Evolutionary conservation across 257 asterid species (phyloP), one percentile per base, ranked within the genome.

Genomic region (Nicotiana paniculata): DNA sequence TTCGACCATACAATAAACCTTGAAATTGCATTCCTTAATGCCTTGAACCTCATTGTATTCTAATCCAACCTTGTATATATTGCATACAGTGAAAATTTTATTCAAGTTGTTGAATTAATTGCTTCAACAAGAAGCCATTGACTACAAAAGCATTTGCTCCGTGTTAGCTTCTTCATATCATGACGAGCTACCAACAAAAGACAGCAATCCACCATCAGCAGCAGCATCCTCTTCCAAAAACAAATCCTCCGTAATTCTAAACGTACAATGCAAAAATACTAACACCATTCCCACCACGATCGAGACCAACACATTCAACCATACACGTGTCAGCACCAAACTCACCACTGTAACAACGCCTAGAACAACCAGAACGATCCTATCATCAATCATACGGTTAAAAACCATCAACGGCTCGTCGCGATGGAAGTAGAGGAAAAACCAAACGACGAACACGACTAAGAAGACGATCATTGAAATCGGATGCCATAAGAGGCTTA

Each of bases 401-500:
- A 89, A 82, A 72, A 92, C 57, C 85, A 85, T 82, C 77, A 93
- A 63, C 82, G 92, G 92, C 80, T 90, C 97, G 28, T 92, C 94
- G 67, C 95, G 93, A 78, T 80, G 77, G 85, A 93, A 89, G 79
- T 86, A 93, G 33, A 93, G 85, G 68, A 86, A 81, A 70, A 86
- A 83, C 97, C 97, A 93, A 65, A 79, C 88, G 24, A 84, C 89
- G 81, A 84, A 90, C 81, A 90, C 57, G 26, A 86, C 48, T 11
- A 90, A 2, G 43, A 85, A 93, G 17, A 92, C 95, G 0, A 93
- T 87, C 91, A 93, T 64, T 55, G 97, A 93, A 54, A 88, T 74
- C 75, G 97, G 97, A 32, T 91, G 94, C 90, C 89, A 93, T 26
- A 93, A 12, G 6, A 93, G 84, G 90, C 97, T 90, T 64, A 91